Percentiles rank a stretch among this genome's conserved stretches.
phyloP scores from a whole-genome alignment of 1,284 basidiomycete genomes.

The Leccinum subspadiceum region DNA sequence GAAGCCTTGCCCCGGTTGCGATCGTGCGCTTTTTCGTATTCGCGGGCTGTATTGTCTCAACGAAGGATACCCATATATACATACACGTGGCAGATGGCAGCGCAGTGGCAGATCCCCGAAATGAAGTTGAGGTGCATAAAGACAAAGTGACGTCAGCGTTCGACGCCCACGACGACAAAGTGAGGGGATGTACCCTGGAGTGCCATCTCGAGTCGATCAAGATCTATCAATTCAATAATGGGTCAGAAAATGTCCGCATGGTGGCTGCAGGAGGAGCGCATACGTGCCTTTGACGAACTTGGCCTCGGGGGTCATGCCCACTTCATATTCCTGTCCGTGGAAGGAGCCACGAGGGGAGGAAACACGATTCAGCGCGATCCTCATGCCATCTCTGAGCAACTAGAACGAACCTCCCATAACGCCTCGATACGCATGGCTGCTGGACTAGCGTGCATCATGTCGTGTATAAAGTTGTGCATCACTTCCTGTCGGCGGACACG shows the following conservation, averaged over 20 bases:
- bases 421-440: conserved; percentile 76
- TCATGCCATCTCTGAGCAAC: neutral
- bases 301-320: conserved; percentile 76
- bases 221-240: conserved; percentile 42
- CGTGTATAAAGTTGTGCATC: conserved; percentile 60
- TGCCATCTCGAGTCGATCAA: conserved; percentile 93
- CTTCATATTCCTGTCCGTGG: conserved; percentile 84
- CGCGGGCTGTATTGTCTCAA: conserved; percentile 48
- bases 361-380: neutral
- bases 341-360: neutral
- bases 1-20: conserved; percentile 55
- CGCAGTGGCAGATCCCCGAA: conserved; percentile 41
- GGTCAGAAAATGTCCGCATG: neutral
- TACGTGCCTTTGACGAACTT: conserved; percentile 85
- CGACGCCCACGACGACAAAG: no score
- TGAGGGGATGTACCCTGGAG: conserved; percentile 7
- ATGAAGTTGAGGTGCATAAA: no score
- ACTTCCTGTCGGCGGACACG: no score
- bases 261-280: conserved; percentile 1
- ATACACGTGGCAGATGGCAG: conserved; percentile 37
- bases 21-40: conserved; percentile 62
- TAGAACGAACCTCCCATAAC: conserved; percentile 74
- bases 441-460: conserved; percentile 83
- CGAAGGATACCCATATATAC: neutral
- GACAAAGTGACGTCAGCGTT: neutral